Base-by-base conservation (phyloP, 2,329 filamentous ascomycete genomes). In the Dactylella cylindrospora region DNA sequence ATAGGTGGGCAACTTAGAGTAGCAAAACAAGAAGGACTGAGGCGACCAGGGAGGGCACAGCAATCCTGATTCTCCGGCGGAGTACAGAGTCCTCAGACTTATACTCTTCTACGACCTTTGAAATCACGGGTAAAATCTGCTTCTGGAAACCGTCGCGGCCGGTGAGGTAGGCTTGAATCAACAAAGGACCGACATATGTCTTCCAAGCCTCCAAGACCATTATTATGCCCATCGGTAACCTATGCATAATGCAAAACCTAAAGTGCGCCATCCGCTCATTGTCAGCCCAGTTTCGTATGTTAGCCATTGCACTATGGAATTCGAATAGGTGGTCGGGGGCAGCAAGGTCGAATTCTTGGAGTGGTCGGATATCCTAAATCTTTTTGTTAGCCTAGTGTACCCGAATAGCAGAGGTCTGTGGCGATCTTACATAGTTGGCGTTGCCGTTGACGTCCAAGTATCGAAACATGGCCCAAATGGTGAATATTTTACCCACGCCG, bases 381-480 rank as follows among this genome's bases (percentile, higher is more conserved):
- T 17, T 15, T 25, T 5, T 8, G 33, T 57, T 38, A 47, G 52
- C 26, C 17, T 33, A 22, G 28, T 12, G 6, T 8, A 3, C 2
- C 5, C 5, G 12, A 9, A 23, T 10, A 17, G 7, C n/a, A 28
- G 3, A 39, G 33, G 2, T 33, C 26, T 3, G 23, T 15, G 26
- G n/a, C n/a, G n/a, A 23, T 45, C 52, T 57, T 26, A 57, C 52
- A 26, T 57, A 57, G 4, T 44, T 15, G 15, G 39, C 19, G 1
- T n/a, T 7, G 1, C 20, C 25, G 12, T 39, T 47, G 4, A 6
- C 10, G 3, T 12, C 23, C 17, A 46, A 20, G 22, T 43, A 49
- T 35, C 52, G 43, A 20, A 57, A 35, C 36, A 57, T 57, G 9
- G 40, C 38, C 52, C 52, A 57, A n/a, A 57, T 13, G 20, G 20